phyloP scores from a whole-genome alignment of 164 flowering plant species.

The Chloranthus sessilifolius region DNA sequence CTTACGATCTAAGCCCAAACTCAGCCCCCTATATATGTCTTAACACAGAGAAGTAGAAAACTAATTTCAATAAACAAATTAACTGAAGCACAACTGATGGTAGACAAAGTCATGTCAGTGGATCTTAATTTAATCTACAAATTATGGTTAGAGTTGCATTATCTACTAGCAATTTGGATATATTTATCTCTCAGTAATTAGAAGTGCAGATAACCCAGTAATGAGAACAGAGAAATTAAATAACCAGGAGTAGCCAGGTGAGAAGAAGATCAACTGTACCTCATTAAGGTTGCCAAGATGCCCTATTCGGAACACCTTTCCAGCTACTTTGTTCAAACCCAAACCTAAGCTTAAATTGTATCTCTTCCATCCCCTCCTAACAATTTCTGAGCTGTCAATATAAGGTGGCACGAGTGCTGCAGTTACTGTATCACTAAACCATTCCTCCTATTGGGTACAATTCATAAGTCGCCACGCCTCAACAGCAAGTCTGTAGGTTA shows the following conservation, averaged over 20 bases:
- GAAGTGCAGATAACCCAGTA: no score
- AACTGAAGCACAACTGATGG: no score
- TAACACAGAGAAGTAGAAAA: no score
- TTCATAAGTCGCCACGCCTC: slow-evolving; percentile 98
- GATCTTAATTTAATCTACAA: no score
- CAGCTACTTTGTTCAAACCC: slow-evolving; percentile 95
- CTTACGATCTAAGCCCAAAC: no score
- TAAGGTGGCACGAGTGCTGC: slow-evolving; percentile 88
- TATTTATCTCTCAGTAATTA: no score
- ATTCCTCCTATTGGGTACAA: slow-evolving; percentile 89
- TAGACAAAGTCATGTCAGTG: no score
- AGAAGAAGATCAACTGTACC: slow-evolving; percentile 30
- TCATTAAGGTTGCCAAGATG: slow-evolving; percentile 95
- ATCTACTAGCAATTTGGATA: no score
- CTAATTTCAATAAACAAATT: no score
- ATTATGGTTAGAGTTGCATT: no score
- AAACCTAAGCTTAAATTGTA: slow-evolving; percentile 92
- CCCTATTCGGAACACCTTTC: slow-evolving; percentile 97
- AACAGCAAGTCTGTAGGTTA: slow-evolving; percentile 69
- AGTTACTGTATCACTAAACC: slow-evolving; percentile 94
- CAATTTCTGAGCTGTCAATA: slow-evolving; percentile 83
- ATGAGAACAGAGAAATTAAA: no score
- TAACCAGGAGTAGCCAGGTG: not conserved
- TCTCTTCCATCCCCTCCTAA: slow-evolving; percentile 85
- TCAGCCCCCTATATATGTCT: no score